phyloP scores from a whole-genome alignment of 108 stramenopile species.

The Parietichytrium sp. region DNA sequence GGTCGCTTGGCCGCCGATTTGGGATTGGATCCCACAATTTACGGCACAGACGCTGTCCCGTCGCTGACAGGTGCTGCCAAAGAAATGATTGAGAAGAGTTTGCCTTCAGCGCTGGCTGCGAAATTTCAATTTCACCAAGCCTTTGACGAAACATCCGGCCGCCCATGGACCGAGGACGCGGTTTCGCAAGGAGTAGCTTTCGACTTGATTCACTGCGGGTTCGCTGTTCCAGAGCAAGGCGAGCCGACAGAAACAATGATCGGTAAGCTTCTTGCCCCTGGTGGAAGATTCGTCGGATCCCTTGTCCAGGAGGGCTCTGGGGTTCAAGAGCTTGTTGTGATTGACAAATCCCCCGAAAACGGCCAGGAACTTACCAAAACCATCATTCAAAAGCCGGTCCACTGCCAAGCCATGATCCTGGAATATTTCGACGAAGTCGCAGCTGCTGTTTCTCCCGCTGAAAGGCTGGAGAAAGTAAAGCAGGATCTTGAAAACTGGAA shows the following conservation, averaged over 20 bases:
- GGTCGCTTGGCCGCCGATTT: not conserved
- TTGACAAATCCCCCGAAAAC: not conserved
- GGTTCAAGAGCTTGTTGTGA: slow-evolving; percentile 9
- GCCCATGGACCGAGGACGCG: not conserved
- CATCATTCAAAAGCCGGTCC: not conserved
- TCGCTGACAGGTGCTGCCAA: not conserved
- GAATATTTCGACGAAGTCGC: not conserved
- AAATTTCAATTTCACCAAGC: not conserved
- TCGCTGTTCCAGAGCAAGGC: not conserved
- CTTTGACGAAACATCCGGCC: not conserved
- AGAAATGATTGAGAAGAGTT: not conserved
- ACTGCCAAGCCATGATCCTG: not conserved
- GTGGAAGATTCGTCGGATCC: not conserved
- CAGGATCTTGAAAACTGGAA: slow-evolving; percentile 7
- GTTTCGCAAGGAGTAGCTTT: not conserved
- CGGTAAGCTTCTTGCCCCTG: not conserved
- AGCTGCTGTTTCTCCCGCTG: not conserved
- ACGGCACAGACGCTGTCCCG: slow-evolving; percentile 17
- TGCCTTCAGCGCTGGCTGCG: not conserved
- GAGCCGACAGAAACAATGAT: no score
- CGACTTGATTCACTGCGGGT: not conserved
- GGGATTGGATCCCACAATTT: not conserved
- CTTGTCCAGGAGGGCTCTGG: not conserved
- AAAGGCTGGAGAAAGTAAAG: not conserved
- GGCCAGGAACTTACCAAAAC: not conserved